Conservation (phyloP, 2,329 filamentous ascomycete species). For the Exophiala oligosperma region DNA sequence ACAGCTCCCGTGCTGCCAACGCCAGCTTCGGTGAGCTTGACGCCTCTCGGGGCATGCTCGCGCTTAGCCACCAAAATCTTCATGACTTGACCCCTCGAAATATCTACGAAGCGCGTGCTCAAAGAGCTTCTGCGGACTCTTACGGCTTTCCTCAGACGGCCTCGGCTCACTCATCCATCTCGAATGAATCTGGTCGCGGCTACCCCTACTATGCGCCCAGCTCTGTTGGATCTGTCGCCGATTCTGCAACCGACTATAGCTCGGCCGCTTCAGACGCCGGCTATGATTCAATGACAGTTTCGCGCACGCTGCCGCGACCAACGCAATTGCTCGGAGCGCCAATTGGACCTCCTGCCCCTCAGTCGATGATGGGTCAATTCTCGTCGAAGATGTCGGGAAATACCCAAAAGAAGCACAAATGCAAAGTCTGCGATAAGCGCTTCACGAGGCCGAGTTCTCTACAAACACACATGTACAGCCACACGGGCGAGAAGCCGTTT, state of each 20-base stretch:
- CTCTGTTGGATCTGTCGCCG: constrained; percentile 57
- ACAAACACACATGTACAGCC: constrained; percentile 98
- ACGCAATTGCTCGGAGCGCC: constrained; percentile 62
- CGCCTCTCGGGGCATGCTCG: constrained; percentile 90
- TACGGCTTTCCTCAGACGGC: constrained; percentile 88
- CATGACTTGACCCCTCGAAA: constrained; percentile 78
- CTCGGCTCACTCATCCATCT: constrained; percentile 86
- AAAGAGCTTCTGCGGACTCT: constrained; percentile 75
- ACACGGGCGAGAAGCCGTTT: constrained; percentile 97
- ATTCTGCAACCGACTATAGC: constrained; percentile 86
- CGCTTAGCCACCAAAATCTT: constrained; percentile 70
- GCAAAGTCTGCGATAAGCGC: constrained; percentile 97
- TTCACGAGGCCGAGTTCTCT: constrained; percentile 93
- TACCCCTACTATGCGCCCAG: constrained; percentile 80
- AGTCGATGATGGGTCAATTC: constrained; percentile 98
- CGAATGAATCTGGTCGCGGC: constrained; percentile 81
- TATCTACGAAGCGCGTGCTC: constrained; percentile 72
- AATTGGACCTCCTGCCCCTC: constrained; percentile 75
- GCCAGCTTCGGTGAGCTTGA: constrained; percentile 85
- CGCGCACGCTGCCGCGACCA: constrained; percentile 80
- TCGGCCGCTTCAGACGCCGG: constrained; percentile 75
- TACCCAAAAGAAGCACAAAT: constrained; percentile 99
- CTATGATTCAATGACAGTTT: constrained; percentile 70
- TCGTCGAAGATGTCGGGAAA: constrained; percentile 94
- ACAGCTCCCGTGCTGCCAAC: constrained; percentile 52